Conservation (phyloP, 2,329 filamentous ascomycete genomes). For the Claviceps citrina region DNA sequence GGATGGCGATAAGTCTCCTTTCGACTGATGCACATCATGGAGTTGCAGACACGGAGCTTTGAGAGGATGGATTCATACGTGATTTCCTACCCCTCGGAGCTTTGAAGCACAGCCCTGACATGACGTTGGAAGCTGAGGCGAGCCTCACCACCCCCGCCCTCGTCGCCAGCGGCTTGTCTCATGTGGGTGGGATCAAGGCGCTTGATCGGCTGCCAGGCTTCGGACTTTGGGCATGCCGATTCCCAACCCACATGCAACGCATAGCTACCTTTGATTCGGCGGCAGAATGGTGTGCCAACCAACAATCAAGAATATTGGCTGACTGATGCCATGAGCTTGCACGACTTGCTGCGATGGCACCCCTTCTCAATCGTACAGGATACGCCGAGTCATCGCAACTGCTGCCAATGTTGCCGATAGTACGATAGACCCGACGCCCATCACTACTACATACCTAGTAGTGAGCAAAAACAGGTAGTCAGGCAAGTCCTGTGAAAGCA, state of each 20-base stretch:
- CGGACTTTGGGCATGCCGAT: no score
- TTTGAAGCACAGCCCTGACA: neutral
- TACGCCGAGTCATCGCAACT: neutral
- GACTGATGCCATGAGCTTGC: no score
- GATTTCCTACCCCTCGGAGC: neutral
- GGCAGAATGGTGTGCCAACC: no score
- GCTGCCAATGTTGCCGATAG: neutral
- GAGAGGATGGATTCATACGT: no score
- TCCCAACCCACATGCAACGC: no score
- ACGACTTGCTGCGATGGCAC: neutral
- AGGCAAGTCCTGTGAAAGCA: neutral
- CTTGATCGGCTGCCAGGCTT: no score
- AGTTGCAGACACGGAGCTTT: slow-evolving; percentile 19
- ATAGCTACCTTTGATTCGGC: no score
- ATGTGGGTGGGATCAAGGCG: neutral
- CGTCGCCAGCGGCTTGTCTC: no score
- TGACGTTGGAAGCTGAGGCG: no score
- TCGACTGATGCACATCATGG: slow-evolving; percentile 21
- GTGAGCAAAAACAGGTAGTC: neutral
- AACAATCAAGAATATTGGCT: no score
- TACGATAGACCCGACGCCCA: neutral
- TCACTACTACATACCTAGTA: neutral
- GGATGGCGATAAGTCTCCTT: slow-evolving; percentile 19
- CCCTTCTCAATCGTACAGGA: neutral
- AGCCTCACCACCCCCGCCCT: no score